Evolutionary conservation across 441 rosid genomes (phyloP), one percentile per base, ranked within the genome.

Genomic region (Lepidium campestre): DNA sequence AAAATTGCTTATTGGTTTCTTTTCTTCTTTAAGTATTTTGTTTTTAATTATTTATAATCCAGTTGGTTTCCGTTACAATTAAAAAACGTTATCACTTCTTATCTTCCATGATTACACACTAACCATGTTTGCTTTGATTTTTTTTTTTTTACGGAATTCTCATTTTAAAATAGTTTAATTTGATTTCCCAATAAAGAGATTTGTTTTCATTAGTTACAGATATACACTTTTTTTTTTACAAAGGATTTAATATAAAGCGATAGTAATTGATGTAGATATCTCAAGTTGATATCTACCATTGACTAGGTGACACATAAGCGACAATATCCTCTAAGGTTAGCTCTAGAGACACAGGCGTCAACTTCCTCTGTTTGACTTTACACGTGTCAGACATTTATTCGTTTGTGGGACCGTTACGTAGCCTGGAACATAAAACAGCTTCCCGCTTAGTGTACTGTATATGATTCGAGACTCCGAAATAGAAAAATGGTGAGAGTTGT

Each of bases 341-440:
- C 55, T 54, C 25, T 45, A 7, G 8, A 45, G 49, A 57, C 57
- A 45, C 29, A 36, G 59, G 6, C 48, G 52, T 65, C 70, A 32
- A 54, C 62, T 55, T 54, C 34, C 40, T 50, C 41, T 42, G 2
- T n/a, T 53, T 31, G n/a, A 49, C 39, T 1, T 32, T 15, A 45
- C 71, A 67, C 65, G 65, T 37, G 65, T 67, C 56, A 17, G 25
- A 40, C 52, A 39, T 10, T 48, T 7, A 49, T 68, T 48, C 59
- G 73, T 9, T 17, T 5, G 4, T 57, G 40, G 55, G 35, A n/a
- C 62, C 48, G 13, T 6, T 34, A n/a, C 44, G 17, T 54, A 18
- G n/a, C 11, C 57, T 62, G 68, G 36, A 23, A 50, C 39, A 65
- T 4, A 20, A 35, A 50, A 12, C 68, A 50, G 27, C 48, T 37